Percentiles rank a stretch among this genome's conserved stretches.
Conservation (phyloP, 1,139 yeast species). For the Trichomonascaceae sp. region DNA sequence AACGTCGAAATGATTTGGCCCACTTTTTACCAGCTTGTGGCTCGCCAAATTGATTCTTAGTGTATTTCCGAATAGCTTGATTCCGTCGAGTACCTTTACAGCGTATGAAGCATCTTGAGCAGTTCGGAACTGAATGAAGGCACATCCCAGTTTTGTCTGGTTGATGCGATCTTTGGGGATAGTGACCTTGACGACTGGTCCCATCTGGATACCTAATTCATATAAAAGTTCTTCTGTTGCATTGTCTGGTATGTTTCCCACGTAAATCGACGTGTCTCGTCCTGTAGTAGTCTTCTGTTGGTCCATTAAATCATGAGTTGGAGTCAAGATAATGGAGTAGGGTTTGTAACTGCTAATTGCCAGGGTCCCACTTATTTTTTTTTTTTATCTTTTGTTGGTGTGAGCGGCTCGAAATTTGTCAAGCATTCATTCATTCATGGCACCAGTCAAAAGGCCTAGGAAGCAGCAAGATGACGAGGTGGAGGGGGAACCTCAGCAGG, state of each 20-base stretch:
- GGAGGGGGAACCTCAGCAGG: conserved; percentile 5
- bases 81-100: conserved; percentile 44
- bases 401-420: too few relatives aligned
- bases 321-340: too few relatives aligned
- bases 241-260: conserved; percentile 71
- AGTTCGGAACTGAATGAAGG: conserved; percentile 63
- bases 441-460: too few relatives aligned
- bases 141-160: conserved; percentile 72
- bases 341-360: too few relatives aligned
- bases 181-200: conserved; percentile 58
- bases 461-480: conserved; percentile 4
- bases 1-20: too few relatives aligned
- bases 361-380: too few relatives aligned
- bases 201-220: conserved; percentile 77
- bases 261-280: conserved; percentile 57
- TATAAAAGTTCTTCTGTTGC: conserved; percentile 54
- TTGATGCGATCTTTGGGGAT: conserved; percentile 71
- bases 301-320: too few relatives aligned
- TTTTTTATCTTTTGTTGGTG: too few relatives aligned
- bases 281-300: conserved; percentile 28
- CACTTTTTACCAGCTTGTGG: conserved; percentile 18
- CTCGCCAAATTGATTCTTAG: conserved; percentile 47
- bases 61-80: conserved; percentile 50
- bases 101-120: conserved; percentile 62
- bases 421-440: too few relatives aligned